A percentile compares a stretch with the other conserved stretches of the same genome.
Conservation (phyloP, 83 land plant species). For the Diphasiastrum complanatum region DNA sequence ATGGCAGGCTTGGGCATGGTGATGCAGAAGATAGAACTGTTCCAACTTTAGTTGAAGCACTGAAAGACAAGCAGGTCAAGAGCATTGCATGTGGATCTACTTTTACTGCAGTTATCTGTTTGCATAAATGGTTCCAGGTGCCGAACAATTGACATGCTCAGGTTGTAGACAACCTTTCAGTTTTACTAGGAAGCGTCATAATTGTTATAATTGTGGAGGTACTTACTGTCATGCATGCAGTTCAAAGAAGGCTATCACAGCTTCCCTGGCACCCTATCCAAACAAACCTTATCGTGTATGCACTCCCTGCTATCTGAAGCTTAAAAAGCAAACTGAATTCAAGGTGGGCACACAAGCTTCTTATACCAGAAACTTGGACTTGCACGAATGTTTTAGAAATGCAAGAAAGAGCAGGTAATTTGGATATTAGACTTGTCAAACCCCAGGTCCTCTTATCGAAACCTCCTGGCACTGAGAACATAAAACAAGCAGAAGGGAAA, state of each 20-base stretch:
- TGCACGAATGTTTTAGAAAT: constrained; percentile 27
- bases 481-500: constrained; percentile 42
- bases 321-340: no score
- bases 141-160: constrained; percentile 64
- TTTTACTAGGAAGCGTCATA: constrained; percentile 80
- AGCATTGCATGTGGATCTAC: constrained; percentile 69
- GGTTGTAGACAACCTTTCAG: constrained; percentile 70
- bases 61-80: constrained; percentile 79
- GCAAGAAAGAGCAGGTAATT: no score
- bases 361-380: constrained; percentile 23
- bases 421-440: no score
- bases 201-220: constrained; percentile 87
- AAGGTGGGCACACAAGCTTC: constrained; percentile 37
- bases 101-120: constrained; percentile 78
- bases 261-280: constrained; percentile 63
- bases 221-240: constrained; percentile 83
- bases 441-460: no score
- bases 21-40: constrained; percentile 42
- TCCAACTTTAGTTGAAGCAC: constrained; percentile 62
- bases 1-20: constrained; percentile 85
- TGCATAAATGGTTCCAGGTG: constrained; percentile 62
- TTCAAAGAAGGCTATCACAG: constrained; percentile 56
- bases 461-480: no score
- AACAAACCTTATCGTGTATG: constrained; percentile 79
- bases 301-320: constrained; percentile 55